Conservation (phyloP, 768 basidiomycete species). For the Strobilomyces dryophilus region DNA sequence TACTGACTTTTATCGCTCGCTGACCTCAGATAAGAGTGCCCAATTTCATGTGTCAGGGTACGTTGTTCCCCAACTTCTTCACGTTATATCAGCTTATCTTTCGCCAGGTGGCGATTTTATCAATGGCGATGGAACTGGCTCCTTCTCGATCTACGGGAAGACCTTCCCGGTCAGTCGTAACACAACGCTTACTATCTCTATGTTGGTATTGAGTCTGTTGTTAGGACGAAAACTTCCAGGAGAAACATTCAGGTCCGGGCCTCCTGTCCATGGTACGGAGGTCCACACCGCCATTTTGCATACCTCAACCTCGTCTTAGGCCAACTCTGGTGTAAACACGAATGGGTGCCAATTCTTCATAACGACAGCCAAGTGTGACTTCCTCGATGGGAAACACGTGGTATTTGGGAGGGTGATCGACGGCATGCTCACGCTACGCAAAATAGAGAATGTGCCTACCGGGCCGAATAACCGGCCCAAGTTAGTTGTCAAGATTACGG, state of each 20-base stretch:
- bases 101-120: slow-evolving; percentile 84
- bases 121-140: slow-evolving; percentile 92
- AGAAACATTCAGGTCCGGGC: slow-evolving; percentile 85
- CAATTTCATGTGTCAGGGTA: slow-evolving; percentile 96
- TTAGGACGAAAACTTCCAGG: slow-evolving; percentile 92
- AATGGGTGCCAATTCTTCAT: slow-evolving; percentile 99
- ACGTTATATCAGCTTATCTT: neutral
- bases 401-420: slow-evolving; percentile 90
- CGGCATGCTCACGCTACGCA: slow-evolving; percentile 91
- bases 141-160: slow-evolving; percentile 95
- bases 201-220: neutral
- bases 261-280: slow-evolving; percentile 80
- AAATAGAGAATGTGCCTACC: slow-evolving; percentile 94
- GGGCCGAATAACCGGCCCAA: slow-evolving; percentile 90
- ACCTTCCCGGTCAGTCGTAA: slow-evolving; percentile 69
- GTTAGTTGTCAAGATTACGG: slow-evolving; percentile 80
- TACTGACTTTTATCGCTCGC: slow-evolving; percentile 1
- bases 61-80: neutral
- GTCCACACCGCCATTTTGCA: neutral
- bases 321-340: slow-evolving; percentile 91
- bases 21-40: slow-evolving; percentile 52
- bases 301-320: slow-evolving; percentile 42
- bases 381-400: slow-evolving; percentile 92
- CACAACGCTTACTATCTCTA: neutral
- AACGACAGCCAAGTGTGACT: slow-evolving; percentile 91